Conservation (phyloP, 192 early-diverging fungal genomes). For the Coemansia brasiliensis region DNA sequence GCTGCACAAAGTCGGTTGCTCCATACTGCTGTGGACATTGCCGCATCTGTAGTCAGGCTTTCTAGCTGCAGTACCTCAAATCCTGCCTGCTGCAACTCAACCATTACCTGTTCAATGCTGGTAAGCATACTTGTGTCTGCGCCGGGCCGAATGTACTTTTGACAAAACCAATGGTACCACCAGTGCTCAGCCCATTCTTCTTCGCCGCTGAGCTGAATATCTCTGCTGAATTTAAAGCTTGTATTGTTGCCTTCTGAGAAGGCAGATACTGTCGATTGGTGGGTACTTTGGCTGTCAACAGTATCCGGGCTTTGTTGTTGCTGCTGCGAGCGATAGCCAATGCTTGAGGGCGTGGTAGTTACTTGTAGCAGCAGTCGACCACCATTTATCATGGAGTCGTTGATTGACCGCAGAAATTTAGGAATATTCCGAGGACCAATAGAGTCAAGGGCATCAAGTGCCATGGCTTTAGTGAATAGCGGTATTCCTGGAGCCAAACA, state of each 20-base stretch:
- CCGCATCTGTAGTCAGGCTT: constrained; percentile 48
- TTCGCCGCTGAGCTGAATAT: constrained; percentile 4
- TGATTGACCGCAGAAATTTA: constrained; percentile 26
- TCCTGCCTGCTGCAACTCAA: constrained; percentile 45
- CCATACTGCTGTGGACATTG: constrained; percentile 44
- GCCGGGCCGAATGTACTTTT: constrained; percentile 46
- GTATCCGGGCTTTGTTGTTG: not conserved
- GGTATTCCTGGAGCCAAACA: constrained; percentile 41
- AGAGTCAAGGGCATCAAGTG: constrained; percentile 43
- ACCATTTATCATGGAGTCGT: constrained; percentile 22
- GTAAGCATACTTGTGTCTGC: constrained; percentile 47
- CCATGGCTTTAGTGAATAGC: constrained; percentile 46
- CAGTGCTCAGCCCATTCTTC: constrained; percentile 50
- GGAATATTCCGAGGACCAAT: constrained; percentile 38
- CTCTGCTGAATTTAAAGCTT: not conserved
- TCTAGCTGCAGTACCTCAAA: constrained; percentile 52
- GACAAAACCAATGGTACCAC: constrained; percentile 57
- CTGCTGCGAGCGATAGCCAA: constrained; percentile 19
- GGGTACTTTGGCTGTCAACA: not conserved
- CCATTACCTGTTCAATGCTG: constrained; percentile 43
- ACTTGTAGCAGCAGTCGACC: constrained; percentile 42
- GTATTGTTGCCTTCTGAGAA: not conserved
- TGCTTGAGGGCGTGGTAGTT: constrained; percentile 47
- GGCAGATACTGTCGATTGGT: constrained; percentile 3
- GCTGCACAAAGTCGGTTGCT: constrained; percentile 35